Evolutionary conservation across 176 grass and related monocot species (phyloP), one percentile per base, ranked within the genome.

Genomic region (Rhynchospora pubera): DNA sequence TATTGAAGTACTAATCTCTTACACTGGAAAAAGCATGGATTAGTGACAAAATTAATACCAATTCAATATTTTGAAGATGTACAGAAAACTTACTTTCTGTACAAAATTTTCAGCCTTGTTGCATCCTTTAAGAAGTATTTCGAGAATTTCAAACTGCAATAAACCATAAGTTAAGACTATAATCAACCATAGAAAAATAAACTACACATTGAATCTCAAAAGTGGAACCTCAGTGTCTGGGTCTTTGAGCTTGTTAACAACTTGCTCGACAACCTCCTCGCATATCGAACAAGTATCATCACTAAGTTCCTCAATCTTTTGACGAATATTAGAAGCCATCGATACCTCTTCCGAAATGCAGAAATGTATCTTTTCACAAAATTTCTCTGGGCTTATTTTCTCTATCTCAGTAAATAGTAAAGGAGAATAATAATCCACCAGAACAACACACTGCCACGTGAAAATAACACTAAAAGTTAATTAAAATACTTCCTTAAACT

Each of bases 51-150:
- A 5, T 48, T 48, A 22, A 83, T n/a, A 12, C 59, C 65, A 0
- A 0, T 8, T 84, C 52, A 5, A 84, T 42, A 26, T 15, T 60
- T 66, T 50, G 4, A 65, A 34, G n/a, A n/a, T 55, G 12, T n/a
- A 16, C 66, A 44, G 47, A 46, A 83, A 46, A 60, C 30, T 73
- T 42, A 90, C 91, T 89, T 93, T 59, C 30, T 91, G 84, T 48
- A 89, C 91, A 63, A 62, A 92, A 83, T 79, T 92, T 21, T 90
- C 90, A 57, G 84, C 39, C 34, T 89, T 95, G 23, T 83, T 90
- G 85, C 93, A 95, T 87, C 78, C 90, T 90, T 92, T 85, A 65
- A 95, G 79, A 88, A 95, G 86, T 76, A 74, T 80, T 69, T 89
- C 84, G 0, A 95, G 71, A 84, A 95, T 83, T 57, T 88, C 87